Conservation (phyloP, 768 basidiomycete genomes). For the Lactarius vividus region DNA sequence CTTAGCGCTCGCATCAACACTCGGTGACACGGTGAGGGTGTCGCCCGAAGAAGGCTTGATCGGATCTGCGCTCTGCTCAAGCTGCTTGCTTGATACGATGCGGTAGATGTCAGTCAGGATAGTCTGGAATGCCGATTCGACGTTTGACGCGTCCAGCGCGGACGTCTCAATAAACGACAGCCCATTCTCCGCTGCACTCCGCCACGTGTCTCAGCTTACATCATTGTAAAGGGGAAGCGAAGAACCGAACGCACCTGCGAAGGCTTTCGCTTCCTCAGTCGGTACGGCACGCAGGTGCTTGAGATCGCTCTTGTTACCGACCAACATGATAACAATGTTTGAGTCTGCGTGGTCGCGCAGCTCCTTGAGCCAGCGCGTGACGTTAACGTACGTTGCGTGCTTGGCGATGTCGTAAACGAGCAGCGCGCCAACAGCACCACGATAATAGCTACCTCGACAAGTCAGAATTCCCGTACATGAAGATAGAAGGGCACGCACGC, state of each 20-base stretch:
- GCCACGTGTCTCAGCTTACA: constrained; percentile 3
- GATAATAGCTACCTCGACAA: constrained; percentile 72
- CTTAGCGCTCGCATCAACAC: constrained; percentile 57
- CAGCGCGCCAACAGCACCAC: constrained; percentile 91
- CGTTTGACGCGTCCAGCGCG: constrained; percentile 98
- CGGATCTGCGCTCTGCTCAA: constrained; percentile 78
- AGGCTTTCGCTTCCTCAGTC: constrained; percentile 94
- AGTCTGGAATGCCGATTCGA: constrained; percentile 95
- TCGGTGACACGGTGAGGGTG: constrained; percentile 83
- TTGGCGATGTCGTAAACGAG: constrained; percentile 95
- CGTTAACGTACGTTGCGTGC: constrained; percentile 91
- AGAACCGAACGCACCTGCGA: constrained; percentile 60
- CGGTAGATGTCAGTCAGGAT: constrained; percentile 97
- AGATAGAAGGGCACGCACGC: constrained; percentile 55
- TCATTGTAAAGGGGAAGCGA: neutral
- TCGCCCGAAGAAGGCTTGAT: constrained; percentile 78
- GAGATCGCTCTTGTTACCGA: constrained; percentile 99
- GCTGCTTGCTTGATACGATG: constrained; percentile 92
- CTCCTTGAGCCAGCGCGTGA: constrained; percentile 96
- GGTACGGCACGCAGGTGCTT: constrained; percentile 95
- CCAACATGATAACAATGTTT: constrained; percentile 94
- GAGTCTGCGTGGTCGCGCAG: constrained; percentile 92
- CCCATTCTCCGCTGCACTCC: constrained; percentile 69
- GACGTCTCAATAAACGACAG: constrained; percentile 98
- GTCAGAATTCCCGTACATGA: neutral